These are phyloP conservation scores for Extremus antarcticus DNA, from an alignment of 495 filamentous ascomycete species.

Conservation along the genomic window DNA sequence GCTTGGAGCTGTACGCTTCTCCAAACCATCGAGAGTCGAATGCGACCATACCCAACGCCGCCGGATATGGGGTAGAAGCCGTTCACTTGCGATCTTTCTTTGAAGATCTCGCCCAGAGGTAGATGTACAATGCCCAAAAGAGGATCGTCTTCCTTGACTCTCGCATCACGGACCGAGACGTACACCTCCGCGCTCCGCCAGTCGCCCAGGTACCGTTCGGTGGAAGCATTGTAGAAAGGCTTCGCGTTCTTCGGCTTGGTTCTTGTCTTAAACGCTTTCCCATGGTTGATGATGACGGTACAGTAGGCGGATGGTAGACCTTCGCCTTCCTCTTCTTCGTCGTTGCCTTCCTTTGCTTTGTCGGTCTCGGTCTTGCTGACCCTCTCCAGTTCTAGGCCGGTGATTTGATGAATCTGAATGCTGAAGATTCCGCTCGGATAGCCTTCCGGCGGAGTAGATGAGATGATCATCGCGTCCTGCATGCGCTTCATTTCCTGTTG, in stretches of 20 bases:
- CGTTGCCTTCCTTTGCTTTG: slow-evolving; percentile 35
- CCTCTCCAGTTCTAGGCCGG: slow-evolving; percentile 51
- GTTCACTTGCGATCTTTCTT: slow-evolving; percentile 47
- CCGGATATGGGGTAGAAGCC: slow-evolving; percentile 46
- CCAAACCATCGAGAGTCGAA: slow-evolving; percentile 57
- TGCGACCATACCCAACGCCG: slow-evolving; percentile 59
- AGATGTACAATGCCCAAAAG: slow-evolving; percentile 58
- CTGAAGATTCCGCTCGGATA: slow-evolving; percentile 53
- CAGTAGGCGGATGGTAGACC: slow-evolving; percentile 57
- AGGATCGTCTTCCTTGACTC: slow-evolving; percentile 54
- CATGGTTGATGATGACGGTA: slow-evolving; percentile 59
- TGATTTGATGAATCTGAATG: slow-evolving; percentile 64
- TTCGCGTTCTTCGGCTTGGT: slow-evolving; percentile 68
- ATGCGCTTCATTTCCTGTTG: slow-evolving; percentile 45
- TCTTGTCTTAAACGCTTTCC: slow-evolving; percentile 56
- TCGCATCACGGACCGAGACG: slow-evolving; percentile 51
- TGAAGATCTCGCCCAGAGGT: slow-evolving; percentile 45
- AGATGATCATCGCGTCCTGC: slow-evolving; percentile 42
- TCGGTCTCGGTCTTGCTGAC: slow-evolving; percentile 37
- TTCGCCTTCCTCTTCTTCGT: slow-evolving; percentile 49
- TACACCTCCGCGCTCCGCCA: slow-evolving; percentile 54
- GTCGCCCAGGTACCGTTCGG: slow-evolving; percentile 58
- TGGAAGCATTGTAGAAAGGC: slow-evolving; percentile 71
- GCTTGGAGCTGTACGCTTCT: slow-evolving; percentile 51
- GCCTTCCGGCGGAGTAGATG: slow-evolving; percentile 44